Base-by-base conservation (phyloP, 2,329 filamentous ascomycete species). In the Alternaria angustiovoidea region DNA sequence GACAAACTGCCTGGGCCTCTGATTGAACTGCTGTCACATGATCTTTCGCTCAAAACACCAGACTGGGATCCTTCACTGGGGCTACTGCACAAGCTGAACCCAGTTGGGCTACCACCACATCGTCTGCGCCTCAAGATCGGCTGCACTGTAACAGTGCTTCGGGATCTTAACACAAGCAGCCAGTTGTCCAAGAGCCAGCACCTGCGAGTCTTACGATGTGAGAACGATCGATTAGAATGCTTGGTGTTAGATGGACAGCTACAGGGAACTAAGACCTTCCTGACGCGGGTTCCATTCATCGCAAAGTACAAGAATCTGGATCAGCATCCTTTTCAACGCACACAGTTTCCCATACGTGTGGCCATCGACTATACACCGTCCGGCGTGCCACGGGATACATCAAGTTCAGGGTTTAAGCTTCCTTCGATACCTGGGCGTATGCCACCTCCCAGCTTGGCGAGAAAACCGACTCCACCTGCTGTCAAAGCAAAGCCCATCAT, bases 81-180 rank as follows among this genome's bases (percentile, higher is more conserved):
- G 5, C 57, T 78, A 0, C 63, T 78, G 0, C 66, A 78, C 57
- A 76, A 72, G 55, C 52, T 78, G 14, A 75, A 75, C 22, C 73
- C 75, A 3, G n/a, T 63, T 12, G 72, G 70, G 2, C 47, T 78
- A 4, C 76, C 76, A 7, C 74, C 71, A 5, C 76, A 78, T 61
- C 69, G 76, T 12, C 61, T 78, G 26, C 71, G 75, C 1, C 30
- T 78, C 57, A 78, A 78, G 57, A 56, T 73, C 20, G 76, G 75
- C 7, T 76, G 75, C 51, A 54, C 69, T n/a, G 70, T 77, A 0
- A 61, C 58, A 1, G 62, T 77, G 7, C 66, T 78, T 1, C 64
- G 67, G 42, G 71, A 76, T 26, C 55, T 75, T 2, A 69, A 73
- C 7, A 67, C 62, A 16, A 74, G 68, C 55, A 76, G 68, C 20